Percentiles rank a stretch among this genome's conserved stretches.
phyloP scores from a whole-genome alignment of 495 filamentous ascomycete species.

The Articulospora tetracladia region DNA sequence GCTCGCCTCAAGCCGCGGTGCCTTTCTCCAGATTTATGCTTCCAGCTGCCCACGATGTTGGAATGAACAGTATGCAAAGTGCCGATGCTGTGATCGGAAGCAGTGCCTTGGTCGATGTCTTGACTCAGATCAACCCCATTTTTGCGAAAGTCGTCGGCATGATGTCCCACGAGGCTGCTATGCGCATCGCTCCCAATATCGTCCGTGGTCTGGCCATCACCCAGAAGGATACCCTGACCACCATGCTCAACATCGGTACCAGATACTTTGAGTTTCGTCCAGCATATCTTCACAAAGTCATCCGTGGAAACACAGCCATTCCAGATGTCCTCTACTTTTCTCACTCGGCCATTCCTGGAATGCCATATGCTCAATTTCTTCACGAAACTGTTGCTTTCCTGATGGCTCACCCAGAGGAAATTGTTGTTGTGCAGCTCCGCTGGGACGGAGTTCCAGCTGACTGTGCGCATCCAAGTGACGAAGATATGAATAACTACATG shows the following conservation, averaged over 20 bases:
- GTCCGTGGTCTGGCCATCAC: conserved; percentile 48
- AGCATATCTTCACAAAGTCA: conserved; percentile 38
- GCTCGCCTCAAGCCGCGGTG: conserved; percentile 35
- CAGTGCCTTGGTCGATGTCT: conserved; percentile 34
- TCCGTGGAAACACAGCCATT: conserved; percentile 32
- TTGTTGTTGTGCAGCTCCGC: conserved; percentile 47
- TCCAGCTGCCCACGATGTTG: conserved; percentile 44
- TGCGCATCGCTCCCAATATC: conserved; percentile 44
- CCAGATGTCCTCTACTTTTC: conserved; percentile 49
- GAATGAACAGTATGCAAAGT: conserved; percentile 52
- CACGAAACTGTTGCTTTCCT: conserved; percentile 41
- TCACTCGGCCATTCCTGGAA: conserved; percentile 50
- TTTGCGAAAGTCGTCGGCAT: conserved; percentile 29
- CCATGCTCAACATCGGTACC: conserved; percentile 44
- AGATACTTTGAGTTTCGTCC: conserved; percentile 55
- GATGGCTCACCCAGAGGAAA: conserved; percentile 38
- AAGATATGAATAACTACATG: conserved; percentile 38
- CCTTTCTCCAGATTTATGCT: conserved; percentile 45
- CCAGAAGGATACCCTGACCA: conserved; percentile 45
- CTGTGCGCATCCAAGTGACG: conserved; percentile 37
- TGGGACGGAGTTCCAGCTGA: conserved; percentile 49
- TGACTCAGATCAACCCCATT: conserved; percentile 28
- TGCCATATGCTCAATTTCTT: conserved; percentile 46
- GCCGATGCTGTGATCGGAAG: conserved; percentile 33
- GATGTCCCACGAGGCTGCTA: conserved; percentile 33